Conservation (phyloP, 2,329 filamentous ascomycete species). For the Pseudovirgaria hyperparasitica region DNA sequence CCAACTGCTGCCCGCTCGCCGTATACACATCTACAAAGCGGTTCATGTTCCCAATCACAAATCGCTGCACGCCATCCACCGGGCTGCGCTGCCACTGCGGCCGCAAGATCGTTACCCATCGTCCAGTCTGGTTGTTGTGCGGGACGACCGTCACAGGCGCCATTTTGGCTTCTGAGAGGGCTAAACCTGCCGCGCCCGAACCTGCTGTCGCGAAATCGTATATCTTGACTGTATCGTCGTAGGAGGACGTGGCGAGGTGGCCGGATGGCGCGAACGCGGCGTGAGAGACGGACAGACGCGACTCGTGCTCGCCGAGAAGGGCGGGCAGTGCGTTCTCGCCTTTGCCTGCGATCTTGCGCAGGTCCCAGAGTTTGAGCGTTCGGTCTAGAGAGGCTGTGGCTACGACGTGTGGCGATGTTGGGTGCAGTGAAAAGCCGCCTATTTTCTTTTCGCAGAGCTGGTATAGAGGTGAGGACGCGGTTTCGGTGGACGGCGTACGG, state of each 20-base stretch:
- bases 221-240: constrained; percentile 91
- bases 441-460: constrained; percentile 84
- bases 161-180: constrained; percentile 51
- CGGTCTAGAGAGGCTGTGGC: constrained; percentile 85
- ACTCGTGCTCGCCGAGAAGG: constrained; percentile 70
- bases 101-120: constrained; percentile 82
- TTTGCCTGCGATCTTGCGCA: constrained; percentile 62
- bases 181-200: constrained; percentile 40
- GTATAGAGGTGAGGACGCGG: constrained; percentile 47
- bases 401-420: constrained; percentile 65
- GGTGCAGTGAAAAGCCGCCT: constrained; percentile 80
- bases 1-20: constrained; percentile 70
- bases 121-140: constrained; percentile 92
- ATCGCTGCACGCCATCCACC: constrained; percentile 66
- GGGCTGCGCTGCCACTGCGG: constrained; percentile 84
- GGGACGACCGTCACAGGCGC: constrained; percentile 54
- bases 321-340: constrained; percentile 48
- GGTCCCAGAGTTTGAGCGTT: constrained; percentile 83
- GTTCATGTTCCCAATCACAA: constrained; percentile 95
- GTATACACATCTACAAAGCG: constrained; percentile 89
- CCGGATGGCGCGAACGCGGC: constrained; percentile 80
- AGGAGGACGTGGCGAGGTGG: constrained; percentile 80
- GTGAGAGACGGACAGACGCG: constrained; percentile 76
- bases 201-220: constrained; percentile 53
- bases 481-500: constrained; percentile 43